Base-by-base conservation (phyloP, 306 rosid genomes). In the Quercus engelmannii region DNA sequence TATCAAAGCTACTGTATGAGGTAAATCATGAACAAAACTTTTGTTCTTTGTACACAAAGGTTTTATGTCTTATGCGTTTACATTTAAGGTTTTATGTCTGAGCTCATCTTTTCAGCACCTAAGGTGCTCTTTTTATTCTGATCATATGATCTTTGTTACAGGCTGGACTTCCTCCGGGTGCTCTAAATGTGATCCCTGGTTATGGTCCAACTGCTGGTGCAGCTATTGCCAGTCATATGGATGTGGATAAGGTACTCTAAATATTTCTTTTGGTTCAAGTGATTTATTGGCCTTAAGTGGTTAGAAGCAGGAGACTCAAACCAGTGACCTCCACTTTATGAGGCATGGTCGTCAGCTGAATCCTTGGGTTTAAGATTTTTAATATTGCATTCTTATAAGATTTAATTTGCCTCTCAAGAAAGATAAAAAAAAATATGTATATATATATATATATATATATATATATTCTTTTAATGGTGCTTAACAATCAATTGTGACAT, bases 81-180 rank as follows among this genome's bases (percentile, higher is more conserved):
- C 11, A 33, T 75, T 17, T 15, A 41, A 13, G 5, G 17, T 14
- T 58, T 6, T 26, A 5, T 61, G 33, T 25, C 17, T 15, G 30
- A 2, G 0, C 70, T 2, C 20, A 23, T 64, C 26, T 67, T 12
- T 35, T 38, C 20, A 2, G 65, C n/a, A 18, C 58, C 38, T 11
- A 5, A 19, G 12, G 18, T 78, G 7, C 33, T 64, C 49, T 58
- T 31, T 41, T 26, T 13, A 17, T 33, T 7, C 82, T 55, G 46
- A 86, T 35, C 78, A 71, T 73, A 51, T 79, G 4, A 57, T 82
- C 67, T 84, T 5, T 78, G 23, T 83, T 81, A 81, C 85, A 92
- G 99, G 99, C 99, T 71, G 99, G 98, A 68, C 91, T 95, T 85
- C 98, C 99, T 74, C 26, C 80, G 14, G 99, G 98, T 71, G 99